Percentiles rank a stretch among this genome's conserved stretches.
Conservation (phyloP, 2,329 filamentous ascomycete genomes). For the Microdochium trichocladiopsis region DNA sequence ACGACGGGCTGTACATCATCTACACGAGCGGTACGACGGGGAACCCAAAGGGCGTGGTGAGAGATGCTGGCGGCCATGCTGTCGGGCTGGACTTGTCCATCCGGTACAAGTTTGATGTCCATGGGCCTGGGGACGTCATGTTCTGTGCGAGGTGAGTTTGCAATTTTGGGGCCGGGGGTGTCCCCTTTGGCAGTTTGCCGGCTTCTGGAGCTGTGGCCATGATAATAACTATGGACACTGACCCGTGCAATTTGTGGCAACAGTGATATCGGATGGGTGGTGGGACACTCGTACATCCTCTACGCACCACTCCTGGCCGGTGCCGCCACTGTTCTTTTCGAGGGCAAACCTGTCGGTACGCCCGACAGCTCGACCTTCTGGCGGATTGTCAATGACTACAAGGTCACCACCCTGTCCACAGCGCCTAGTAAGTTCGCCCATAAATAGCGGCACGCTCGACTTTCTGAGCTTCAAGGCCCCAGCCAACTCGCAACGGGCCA, state of each 20-base stretch:
- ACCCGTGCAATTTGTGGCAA: background rate
- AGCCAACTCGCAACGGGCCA: too few species aligned
- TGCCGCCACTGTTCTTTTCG: constrained; percentile 80
- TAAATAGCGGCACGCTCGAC: too few species aligned
- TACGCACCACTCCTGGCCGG: constrained; percentile 83
- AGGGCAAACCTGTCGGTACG: constrained; percentile 90
- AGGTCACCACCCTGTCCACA: constrained; percentile 77
- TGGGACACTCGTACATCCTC: constrained; percentile 80
- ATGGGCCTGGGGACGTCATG: constrained; percentile 71
- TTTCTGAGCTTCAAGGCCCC: too few species aligned
- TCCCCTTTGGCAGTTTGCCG: constrained; percentile 20
- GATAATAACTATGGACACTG: too few species aligned
- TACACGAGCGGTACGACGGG: constrained; percentile 72
- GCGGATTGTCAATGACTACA: constrained; percentile 78
- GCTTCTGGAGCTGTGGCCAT: too few species aligned
- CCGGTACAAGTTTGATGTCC: constrained; percentile 74
- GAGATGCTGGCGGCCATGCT: constrained; percentile 80
- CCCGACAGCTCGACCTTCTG: constrained; percentile 85
- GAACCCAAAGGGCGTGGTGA: constrained; percentile 61
- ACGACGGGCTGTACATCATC: constrained; percentile 77
- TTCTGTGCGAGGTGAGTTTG: constrained; percentile 40
- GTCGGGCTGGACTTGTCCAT: constrained; percentile 80
- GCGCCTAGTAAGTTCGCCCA: constrained; percentile 53
- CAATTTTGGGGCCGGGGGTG: too few species aligned
- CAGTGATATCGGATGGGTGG: constrained; percentile 84